A percentile compares a stretch with the other conserved stretches of the same genome.
These are phyloP conservation scores for Tetrastigma voinierianum DNA, from an alignment of 164 flowering plant genomes.

Conservation along the genomic window DNA sequence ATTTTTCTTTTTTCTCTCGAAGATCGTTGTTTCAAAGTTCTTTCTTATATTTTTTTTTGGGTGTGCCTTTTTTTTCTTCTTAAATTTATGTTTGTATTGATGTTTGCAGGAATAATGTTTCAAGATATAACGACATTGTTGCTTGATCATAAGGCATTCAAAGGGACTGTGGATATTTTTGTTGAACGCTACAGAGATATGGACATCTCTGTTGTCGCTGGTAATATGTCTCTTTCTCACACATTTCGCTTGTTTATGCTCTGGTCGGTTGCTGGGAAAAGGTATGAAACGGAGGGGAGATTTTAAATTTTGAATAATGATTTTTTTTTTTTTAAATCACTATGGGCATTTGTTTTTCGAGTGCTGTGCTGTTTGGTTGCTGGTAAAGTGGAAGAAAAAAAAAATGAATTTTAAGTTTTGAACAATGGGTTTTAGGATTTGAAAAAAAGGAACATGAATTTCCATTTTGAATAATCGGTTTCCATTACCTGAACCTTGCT, in stretches of 20 bases:
- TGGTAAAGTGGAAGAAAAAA: neutral
- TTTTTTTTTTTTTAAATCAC: too few relatives aligned
- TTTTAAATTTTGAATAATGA: too few relatives aligned
- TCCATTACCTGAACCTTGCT: too few relatives aligned
- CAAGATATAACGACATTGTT: conserved; percentile 91
- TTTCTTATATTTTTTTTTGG: conserved; percentile 9
- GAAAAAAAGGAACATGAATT: too few relatives aligned
- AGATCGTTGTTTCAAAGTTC: neutral
- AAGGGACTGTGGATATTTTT: conserved; percentile 79
- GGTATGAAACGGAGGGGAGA: too few relatives aligned
- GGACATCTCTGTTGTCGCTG: conserved; percentile 89
- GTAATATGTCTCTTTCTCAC: conserved; percentile 29
- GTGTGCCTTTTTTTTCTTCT: conserved; percentile 8
- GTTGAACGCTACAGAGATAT: conserved; percentile 81
- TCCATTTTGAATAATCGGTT: too few relatives aligned
- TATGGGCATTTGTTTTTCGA: neutral
- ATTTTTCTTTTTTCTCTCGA: neutral
- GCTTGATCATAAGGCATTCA: conserved; percentile 76
- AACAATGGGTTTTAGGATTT: too few relatives aligned
- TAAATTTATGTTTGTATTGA: neutral
- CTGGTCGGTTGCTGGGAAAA: too few relatives aligned
- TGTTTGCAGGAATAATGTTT: conserved; percentile 77
- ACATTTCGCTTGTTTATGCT: too few relatives aligned
- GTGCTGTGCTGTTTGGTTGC: conserved; percentile 2
- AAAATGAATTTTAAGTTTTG: neutral